Evolutionary conservation across 129 eudicot genomes (phyloP).

Genomic region (Helianthus annuus): DNA sequence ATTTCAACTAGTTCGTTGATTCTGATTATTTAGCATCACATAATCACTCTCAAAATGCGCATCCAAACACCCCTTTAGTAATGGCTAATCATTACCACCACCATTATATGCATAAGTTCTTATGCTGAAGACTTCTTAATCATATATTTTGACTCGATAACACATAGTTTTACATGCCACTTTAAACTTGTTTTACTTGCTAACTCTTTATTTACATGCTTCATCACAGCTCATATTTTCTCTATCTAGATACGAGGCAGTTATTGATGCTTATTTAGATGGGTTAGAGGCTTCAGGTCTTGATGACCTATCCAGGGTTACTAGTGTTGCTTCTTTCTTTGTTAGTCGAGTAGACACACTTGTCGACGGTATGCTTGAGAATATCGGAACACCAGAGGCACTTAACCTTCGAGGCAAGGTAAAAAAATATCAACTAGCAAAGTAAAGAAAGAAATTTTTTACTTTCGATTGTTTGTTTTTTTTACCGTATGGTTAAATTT

Average conservation of each 20-base stretch:
- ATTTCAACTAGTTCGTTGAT: too few species aligned
- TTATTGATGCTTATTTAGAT: slow-evolving; percentile 96
- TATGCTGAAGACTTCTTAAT: too few species aligned
- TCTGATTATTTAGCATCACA: too few species aligned
- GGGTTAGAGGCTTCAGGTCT: slow-evolving; percentile 97
- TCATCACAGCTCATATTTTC: slow-evolving; percentile 85
- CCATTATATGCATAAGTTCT: too few species aligned
- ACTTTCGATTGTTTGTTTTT: not conserved
- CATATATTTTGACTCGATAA: too few species aligned
- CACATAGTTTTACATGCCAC: too few species aligned
- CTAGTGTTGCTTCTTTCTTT: slow-evolving; percentile 99
- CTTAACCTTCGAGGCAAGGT: slow-evolving; percentile 98
- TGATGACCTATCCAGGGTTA: slow-evolving; percentile 82
- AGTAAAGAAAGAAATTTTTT: not conserved
- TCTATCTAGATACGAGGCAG: slow-evolving; percentile 91
- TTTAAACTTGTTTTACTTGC: not conserved
- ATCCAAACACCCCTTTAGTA: too few species aligned
- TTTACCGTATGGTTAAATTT: not conserved
- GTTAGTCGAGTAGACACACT: slow-evolving; percentile 97
- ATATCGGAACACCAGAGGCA: slow-evolving; percentile 97
- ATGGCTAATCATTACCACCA: too few species aligned
- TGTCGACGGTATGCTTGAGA: slow-evolving; percentile 95
- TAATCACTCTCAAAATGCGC: too few species aligned
- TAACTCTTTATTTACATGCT: slow-evolving; percentile 9
- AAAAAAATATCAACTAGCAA: slow-evolving; percentile 15